Percentiles rank a stretch among this genome's conserved stretches.
phyloP scores from a whole-genome alignment of 129 eudicot species.

The Apium graveolens region DNA sequence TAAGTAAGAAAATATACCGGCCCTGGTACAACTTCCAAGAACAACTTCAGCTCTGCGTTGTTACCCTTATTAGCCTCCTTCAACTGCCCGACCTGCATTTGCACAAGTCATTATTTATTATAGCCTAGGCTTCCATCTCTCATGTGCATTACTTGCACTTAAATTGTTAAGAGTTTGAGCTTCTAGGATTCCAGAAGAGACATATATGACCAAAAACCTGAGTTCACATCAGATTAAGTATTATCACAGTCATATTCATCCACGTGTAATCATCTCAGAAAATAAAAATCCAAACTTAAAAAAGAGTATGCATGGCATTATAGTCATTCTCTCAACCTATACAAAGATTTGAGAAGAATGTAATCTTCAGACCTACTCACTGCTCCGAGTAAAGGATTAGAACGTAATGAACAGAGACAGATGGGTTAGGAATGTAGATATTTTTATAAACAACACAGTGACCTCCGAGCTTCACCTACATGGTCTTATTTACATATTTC shows the following conservation, averaged over 20 bases:
- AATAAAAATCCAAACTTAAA: background rate
- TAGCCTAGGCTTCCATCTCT: background rate
- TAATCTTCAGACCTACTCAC: background rate
- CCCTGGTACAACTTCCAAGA: slow-evolving; percentile 43
- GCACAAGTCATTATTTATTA: slow-evolving; percentile 6
- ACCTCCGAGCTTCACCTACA: background rate
- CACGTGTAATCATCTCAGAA: background rate
- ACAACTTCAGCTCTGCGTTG: slow-evolving; percentile 81
- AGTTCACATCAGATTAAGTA: background rate
- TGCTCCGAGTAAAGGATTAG: background rate
- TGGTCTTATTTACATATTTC: background rate
- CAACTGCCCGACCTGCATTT: slow-evolving; percentile 67
- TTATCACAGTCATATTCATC: background rate
- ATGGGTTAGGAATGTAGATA: background rate
- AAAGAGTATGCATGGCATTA: background rate
- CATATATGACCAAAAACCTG: background rate
- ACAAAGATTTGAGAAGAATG: background rate
- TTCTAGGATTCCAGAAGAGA: background rate
- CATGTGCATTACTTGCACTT: background rate
- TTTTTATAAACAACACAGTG: background rate
- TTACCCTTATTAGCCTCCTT: slow-evolving; percentile 55
- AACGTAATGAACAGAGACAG: background rate
- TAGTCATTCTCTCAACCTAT: background rate
- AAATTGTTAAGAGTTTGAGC: background rate
- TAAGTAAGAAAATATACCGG: background rate